Percentiles rank a stretch among this genome's conserved stretches.
These are phyloP conservation scores for Rubia yunnanensis DNA, from an alignment of 257 asterid genomes.

Conservation along the genomic window DNA sequence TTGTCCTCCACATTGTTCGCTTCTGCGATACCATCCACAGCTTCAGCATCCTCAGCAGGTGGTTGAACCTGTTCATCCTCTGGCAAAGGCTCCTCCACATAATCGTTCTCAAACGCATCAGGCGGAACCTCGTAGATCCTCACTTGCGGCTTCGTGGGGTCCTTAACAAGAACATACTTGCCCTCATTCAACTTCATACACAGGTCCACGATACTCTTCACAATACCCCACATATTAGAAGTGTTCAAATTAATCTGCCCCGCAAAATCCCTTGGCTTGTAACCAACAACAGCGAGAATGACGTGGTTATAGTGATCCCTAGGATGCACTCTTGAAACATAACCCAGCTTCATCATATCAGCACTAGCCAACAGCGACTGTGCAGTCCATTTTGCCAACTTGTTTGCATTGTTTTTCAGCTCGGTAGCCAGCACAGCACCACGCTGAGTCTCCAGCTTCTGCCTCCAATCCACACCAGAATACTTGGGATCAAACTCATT, in stretches of 20 bases:
- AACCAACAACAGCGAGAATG: slow-evolving; percentile 91
- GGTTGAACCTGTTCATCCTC: slow-evolving; percentile 98
- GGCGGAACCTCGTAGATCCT: slow-evolving; percentile 92
- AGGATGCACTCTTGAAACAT: slow-evolving; percentile 94
- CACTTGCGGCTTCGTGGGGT: slow-evolving; percentile 92
- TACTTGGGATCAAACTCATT: slow-evolving; percentile 93
- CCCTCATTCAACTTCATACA: slow-evolving; percentile 96
- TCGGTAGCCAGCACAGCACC: slow-evolving; percentile 98
- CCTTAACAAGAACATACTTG: slow-evolving; percentile 92
- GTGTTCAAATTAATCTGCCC: slow-evolving; percentile 82
- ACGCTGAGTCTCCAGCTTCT: slow-evolving; percentile 92
- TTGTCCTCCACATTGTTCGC: slow-evolving; percentile 40
- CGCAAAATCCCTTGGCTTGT: slow-evolving; percentile 88
- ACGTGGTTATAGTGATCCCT: slow-evolving; percentile 90
- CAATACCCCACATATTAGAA: slow-evolving; percentile 97
- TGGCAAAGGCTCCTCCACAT: slow-evolving; percentile 93
- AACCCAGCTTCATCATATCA: slow-evolving; percentile 96
- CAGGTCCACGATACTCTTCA: slow-evolving; percentile 87
- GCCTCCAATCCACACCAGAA: slow-evolving; percentile 97
- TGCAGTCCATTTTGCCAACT: slow-evolving; percentile 94
- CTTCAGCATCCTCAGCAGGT: slow-evolving; percentile 64
- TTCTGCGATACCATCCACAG: slow-evolving; percentile 35
- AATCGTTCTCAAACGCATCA: slow-evolving; percentile 96
- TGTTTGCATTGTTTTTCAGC: slow-evolving; percentile 88
- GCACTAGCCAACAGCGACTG: slow-evolving; percentile 90